phyloP scores from a whole-genome alignment of 163 green algal genomes.

The Chlorella variabilis region DNA sequence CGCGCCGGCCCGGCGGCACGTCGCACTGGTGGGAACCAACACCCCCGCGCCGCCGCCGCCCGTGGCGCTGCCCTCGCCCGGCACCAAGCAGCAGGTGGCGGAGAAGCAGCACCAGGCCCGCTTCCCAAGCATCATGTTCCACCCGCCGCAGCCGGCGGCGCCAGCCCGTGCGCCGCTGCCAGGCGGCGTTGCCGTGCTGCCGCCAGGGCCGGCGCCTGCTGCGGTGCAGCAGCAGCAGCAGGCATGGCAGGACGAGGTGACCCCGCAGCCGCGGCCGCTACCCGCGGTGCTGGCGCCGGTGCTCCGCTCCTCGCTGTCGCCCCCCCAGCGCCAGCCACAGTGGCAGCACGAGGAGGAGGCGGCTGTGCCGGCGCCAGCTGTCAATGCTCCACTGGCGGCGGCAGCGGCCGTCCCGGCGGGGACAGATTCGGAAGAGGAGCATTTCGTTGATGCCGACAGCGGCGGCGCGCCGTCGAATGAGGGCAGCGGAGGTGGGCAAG shows the following conservation, averaged over 20 bases:
- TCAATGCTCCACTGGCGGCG: not conserved
- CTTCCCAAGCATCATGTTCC: conserved; percentile 44
- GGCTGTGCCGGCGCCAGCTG: not conserved
- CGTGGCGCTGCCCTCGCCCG: conserved; percentile 20
- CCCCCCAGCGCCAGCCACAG: not conserved
- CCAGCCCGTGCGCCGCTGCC: not conserved
- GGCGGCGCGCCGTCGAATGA: conserved; percentile 1
- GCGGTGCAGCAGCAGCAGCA: not conserved
- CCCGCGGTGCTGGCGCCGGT: conserved; percentile 10
- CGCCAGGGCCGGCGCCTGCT: not conserved
- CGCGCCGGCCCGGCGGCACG: conserved; percentile 6
- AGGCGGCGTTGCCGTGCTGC: not conserved
- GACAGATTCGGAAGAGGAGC: conserved; percentile 9
- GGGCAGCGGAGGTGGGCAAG: conserved; percentile 5
- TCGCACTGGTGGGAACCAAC: not conserved
- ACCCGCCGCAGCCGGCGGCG: not conserved
- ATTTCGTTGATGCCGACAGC: conserved; percentile 15
- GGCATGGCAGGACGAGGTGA: not conserved
- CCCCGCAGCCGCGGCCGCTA: not conserved
- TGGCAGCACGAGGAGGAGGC: not conserved
- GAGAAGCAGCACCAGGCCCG: conserved; percentile 21
- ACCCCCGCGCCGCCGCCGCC: not conserved
- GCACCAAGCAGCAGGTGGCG: conserved; percentile 28
- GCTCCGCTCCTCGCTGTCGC: conserved; percentile 14
- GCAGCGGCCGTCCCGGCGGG: not conserved